A percentile compares a stretch with the other conserved stretches of the same genome.
These are phyloP conservation scores for Pontederia paniculata DNA, from an alignment of 176 grass and related monocot species.

Conservation along the genomic window DNA sequence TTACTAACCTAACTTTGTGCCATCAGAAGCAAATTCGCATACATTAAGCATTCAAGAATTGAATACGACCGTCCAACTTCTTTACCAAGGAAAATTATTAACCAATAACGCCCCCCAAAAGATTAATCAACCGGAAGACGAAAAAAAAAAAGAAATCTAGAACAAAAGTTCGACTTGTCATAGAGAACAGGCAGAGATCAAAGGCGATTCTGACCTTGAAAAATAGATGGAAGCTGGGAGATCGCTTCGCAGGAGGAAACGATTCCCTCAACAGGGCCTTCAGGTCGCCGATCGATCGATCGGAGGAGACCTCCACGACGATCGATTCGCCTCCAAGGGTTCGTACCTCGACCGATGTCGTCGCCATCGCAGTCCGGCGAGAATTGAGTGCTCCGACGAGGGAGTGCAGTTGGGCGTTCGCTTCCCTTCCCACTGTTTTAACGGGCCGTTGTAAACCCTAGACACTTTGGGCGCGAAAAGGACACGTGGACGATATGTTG, in stretches of 20 bases:
- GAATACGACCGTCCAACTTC: no score
- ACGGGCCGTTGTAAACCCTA: no score
- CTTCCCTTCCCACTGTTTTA: no score
- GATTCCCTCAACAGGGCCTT: constrained; percentile 53
- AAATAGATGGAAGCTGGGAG: constrained; percentile 65
- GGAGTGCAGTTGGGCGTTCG: no score
- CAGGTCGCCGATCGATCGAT: constrained; percentile 50
- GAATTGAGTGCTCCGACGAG: no score
- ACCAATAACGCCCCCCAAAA: neutral
- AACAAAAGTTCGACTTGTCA: neutral
- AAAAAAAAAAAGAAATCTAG: neutral
- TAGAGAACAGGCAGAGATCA: neutral
- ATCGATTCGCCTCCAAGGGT: constrained; percentile 47
- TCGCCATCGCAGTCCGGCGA: no score
- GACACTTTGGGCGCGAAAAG: no score
- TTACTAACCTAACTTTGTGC: no score
- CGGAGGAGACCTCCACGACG: constrained; percentile 21
- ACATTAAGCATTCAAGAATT: no score
- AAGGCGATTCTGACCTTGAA: constrained; percentile 40
- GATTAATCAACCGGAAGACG: neutral
- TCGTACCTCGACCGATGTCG: constrained; percentile 51
- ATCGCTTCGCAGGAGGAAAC: constrained; percentile 54
- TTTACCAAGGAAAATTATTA: no score
- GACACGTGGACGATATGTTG: no score
- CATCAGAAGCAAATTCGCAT: no score